A percentile compares a stretch with the other conserved stretches of the same genome.
phyloP scores from a whole-genome alignment of 2,329 filamentous ascomycete genomes.

The Colletotrichum siamense region DNA sequence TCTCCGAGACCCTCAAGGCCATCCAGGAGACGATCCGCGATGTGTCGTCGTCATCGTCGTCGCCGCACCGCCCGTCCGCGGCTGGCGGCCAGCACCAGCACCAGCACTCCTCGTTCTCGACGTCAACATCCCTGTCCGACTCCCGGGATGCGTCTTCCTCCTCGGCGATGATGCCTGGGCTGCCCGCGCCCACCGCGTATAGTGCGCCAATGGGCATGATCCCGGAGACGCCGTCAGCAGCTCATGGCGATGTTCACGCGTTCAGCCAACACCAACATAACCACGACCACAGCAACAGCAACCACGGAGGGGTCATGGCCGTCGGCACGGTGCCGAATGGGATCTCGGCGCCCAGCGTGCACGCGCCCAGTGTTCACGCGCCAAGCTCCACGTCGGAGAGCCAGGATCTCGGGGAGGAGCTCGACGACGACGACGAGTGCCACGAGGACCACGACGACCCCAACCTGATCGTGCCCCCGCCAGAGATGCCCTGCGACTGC shows the following conservation, averaged over 20 bases:
- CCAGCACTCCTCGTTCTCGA: not conserved
- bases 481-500: constrained; percentile 5
- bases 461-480: constrained; percentile 1
- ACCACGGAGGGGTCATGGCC: not conserved
- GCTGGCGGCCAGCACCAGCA: not conserved
- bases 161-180: not conserved
- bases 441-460: not conserved
- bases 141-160: not conserved
- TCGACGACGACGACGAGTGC: not conserved
- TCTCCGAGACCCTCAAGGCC: constrained; percentile 15
- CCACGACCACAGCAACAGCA: not conserved
- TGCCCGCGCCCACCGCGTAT: not conserved
- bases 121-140: not conserved
- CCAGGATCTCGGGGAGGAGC: constrained; percentile 2
- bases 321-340: not conserved
- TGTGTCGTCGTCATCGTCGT: not conserved
- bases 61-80: not conserved
- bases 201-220: not conserved
- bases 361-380: not conserved
- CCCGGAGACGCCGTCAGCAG: not conserved
- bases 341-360: not conserved
- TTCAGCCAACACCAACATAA: not conserved
- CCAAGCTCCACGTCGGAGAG: constrained; percentile 9
- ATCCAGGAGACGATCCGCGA: constrained; percentile 21
- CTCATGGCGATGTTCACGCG: not conserved